Percentiles rank a stretch among this genome's conserved stretches.
These are phyloP conservation scores for Solanum gracilifrons DNA, from an alignment of 257 asterid species.

Conservation along the genomic window DNA sequence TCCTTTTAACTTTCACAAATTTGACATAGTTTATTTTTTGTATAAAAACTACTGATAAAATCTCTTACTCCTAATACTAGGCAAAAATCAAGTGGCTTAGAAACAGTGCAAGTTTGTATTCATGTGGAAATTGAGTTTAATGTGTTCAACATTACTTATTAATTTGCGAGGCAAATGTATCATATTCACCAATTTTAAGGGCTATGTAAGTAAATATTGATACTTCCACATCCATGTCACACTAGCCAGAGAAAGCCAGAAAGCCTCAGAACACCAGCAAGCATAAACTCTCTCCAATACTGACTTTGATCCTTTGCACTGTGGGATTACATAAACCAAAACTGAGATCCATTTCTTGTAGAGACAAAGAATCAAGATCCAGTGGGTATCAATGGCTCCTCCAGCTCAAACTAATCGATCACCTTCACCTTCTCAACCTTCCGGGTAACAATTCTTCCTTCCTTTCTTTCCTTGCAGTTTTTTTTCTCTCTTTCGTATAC, in stretches of 20 bases:
- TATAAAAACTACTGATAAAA: background rate
- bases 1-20: background rate
- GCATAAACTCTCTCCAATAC: background rate
- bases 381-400: constrained; percentile 51
- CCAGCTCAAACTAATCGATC: constrained; percentile 80
- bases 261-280: background rate
- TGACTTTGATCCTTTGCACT: background rate
- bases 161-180: background rate
- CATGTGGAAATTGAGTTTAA: background rate
- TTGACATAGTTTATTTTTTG: background rate
- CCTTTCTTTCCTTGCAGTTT: background rate
- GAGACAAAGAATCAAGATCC: background rate
- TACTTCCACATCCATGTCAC: background rate
- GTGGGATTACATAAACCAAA: background rate
- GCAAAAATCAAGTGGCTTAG: background rate
- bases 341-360: background rate
- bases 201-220: background rate
- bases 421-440: constrained; percentile 97
- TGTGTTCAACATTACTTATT: background rate
- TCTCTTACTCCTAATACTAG: background rate
- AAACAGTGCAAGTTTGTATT: background rate
- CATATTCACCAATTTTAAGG: background rate
- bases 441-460: constrained; percentile 45
- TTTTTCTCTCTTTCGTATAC: background rate
- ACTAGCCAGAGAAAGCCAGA: background rate